Percentiles rank a stretch among this genome's conserved stretches.
These are phyloP conservation scores for Ophiostoma himal-ulmi DNA, from an alignment of 2,329 filamentous ascomycete genomes.

Conservation along the genomic window DNA sequence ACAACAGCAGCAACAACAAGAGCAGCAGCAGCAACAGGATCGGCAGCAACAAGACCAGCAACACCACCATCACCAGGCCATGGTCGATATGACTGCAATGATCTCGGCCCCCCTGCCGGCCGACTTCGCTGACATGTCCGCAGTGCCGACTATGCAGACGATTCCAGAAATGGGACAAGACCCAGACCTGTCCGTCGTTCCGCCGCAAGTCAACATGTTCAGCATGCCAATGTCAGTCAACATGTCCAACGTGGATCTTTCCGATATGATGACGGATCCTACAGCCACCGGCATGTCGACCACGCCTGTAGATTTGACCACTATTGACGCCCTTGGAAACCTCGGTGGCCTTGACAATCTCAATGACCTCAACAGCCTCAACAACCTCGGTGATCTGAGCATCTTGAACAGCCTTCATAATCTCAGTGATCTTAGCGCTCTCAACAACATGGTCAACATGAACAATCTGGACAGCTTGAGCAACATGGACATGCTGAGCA, in stretches of 20 bases:
- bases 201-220: background rate
- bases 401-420: background rate
- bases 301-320: background rate
- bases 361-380: background rate
- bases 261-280: background rate
- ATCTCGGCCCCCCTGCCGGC: background rate
- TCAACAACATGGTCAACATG: too few relatives aligned
- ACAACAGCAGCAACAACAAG: background rate
- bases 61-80: background rate
- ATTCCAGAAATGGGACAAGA: background rate
- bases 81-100: background rate
- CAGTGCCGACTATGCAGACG: background rate
- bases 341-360: background rate
- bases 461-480: too few relatives aligned
- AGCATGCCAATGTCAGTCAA: background rate
- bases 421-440: too few relatives aligned
- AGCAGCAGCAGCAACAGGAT: background rate
- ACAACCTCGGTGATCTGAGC: background rate
- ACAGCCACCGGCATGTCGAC: background rate
- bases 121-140: background rate
- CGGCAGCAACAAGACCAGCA: background rate
- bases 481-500: too few relatives aligned
- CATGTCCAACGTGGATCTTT: background rate
- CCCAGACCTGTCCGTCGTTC: background rate
- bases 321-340: background rate